Base-by-base conservation (phyloP, 768 basidiomycete species). In the Amanita rimosa region DNA sequence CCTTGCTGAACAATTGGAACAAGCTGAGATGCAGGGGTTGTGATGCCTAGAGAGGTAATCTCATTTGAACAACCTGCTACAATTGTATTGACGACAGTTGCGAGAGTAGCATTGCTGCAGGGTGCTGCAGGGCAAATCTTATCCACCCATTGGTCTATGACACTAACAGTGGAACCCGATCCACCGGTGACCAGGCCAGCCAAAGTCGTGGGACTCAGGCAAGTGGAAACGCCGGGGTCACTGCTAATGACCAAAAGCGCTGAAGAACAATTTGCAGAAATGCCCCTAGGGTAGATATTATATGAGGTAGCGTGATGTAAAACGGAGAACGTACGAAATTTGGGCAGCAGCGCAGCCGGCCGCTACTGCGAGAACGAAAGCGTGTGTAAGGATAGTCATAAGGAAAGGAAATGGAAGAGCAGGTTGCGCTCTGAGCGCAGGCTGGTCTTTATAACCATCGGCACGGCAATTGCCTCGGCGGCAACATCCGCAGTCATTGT, bases 21-120 rank as follows among this genome's bases (percentile, higher is more conserved):
- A 17, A 75, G 51, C 0, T 52, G 21, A 22, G 55, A 49, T 1
- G 57, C 48, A 2, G 62, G 53, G 43, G 68, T 52, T 16, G 39
- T 43, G 33, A 49, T 41, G 6, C 67, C 67, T 5, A 62, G 31
- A 1, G 59, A 34, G 2, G 57, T 49, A 5, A 76, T 57, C 22
- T 76, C 74, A 1, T 65, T 45, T 11, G 63, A 51, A 54, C 76
- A 78, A 22, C 74, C 73, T 4, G 59, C 55, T 0, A 78, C 77
- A 41, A 83, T 46, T 55, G 77, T 79, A 26, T 66, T 57, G 6
- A 79, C 73, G 39, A 85, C 67, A 1, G 66, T 57, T 16, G 79
- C 62, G 8, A 89, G 67, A 0, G 82, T 79, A 16, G 63, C 63
- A 52, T 87, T 83, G 55, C 67, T 74, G 60, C 85, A 86, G 7